Conservation (phyloP, 495 filamentous ascomycete genomes). For the Chaetomium fimeti region DNA sequence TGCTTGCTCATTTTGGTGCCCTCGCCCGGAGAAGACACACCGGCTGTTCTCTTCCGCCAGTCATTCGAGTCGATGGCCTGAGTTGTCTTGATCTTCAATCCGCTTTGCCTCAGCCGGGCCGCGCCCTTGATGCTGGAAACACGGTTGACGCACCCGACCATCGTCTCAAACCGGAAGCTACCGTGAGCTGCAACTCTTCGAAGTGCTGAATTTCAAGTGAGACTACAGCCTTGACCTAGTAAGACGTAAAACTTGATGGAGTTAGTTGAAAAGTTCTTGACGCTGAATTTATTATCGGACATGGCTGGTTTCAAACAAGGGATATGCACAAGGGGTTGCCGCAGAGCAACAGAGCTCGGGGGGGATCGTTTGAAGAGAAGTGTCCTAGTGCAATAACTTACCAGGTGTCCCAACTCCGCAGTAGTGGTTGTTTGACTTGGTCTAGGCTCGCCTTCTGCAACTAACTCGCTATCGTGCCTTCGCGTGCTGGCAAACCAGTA, state of each 20-base stretch:
- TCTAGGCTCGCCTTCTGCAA: neutral
- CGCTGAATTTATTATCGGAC: neutral
- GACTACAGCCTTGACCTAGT: neutral
- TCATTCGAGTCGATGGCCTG: conserved; percentile 30
- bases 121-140: neutral
- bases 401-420: too few relatives aligned
- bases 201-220: neutral
- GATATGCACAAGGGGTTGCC: neutral
- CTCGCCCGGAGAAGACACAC: conserved; percentile 10
- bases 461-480: neutral
- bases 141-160: conserved; percentile 22
- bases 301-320: neutral
- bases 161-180: conserved; percentile 5
- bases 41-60: conserved; percentile 31
- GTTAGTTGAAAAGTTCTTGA: neutral
- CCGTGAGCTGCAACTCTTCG: neutral
- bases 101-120: conserved; percentile 15
- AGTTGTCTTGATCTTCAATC: conserved; percentile 23
- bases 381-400: too few relatives aligned
- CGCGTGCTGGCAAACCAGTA: neutral
- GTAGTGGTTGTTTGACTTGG: too few relatives aligned
- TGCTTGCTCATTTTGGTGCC: neutral
- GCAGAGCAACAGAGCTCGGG: neutral
- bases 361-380: neutral
- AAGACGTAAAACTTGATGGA: neutral